These are phyloP conservation scores for Cryptococcus deneoformans DNA, from an alignment of 1,284 basidiomycete species.

Conservation along the genomic window DNA sequence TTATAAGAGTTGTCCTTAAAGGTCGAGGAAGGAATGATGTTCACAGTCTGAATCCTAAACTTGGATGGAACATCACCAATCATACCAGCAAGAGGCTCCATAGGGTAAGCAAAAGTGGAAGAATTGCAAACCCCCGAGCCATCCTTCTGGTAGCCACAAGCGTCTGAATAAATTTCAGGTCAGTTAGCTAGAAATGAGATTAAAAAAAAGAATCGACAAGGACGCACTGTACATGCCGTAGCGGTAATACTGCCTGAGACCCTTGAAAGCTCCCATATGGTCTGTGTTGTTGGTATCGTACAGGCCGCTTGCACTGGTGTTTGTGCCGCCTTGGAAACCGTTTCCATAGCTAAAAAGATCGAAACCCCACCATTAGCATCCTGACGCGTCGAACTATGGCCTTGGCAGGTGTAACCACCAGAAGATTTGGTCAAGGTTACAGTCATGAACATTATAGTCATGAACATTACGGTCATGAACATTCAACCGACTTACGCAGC, in stretches of 20 bases:
- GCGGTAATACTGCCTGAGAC: constrained; percentile 46
- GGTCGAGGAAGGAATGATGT: constrained; percentile 28
- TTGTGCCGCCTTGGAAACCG: constrained; percentile 30
- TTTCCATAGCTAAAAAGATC: constrained; percentile 27
- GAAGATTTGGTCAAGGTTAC: not conserved
- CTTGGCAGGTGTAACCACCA: not conserved
- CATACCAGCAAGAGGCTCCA: constrained; percentile 40
- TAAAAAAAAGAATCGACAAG: not conserved
- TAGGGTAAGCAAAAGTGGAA: constrained; percentile 42
- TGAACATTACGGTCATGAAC: not conserved
- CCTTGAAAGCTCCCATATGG: constrained; percentile 28
- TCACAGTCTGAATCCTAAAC: constrained; percentile 21
- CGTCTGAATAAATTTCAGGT: constrained; percentile 17
- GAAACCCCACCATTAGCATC: too few species aligned
- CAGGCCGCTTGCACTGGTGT: constrained; percentile 22
- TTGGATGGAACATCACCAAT: constrained; percentile 39
- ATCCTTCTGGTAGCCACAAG: constrained; percentile 43
- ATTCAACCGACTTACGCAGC: constrained; percentile 29
- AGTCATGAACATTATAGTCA: not conserved
- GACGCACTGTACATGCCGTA: constrained; percentile 46
- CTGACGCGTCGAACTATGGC: not conserved
- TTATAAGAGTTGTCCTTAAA: constrained; percentile 42
- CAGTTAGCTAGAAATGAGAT: not conserved
- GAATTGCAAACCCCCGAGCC: constrained; percentile 42
- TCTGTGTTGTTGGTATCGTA: constrained; percentile 30